A percentile compares a stretch with the other conserved stretches of the same genome.
Evolutionary conservation across 2,329 filamentous ascomycete genomes (phyloP).

Genomic region (Microdochium paspali): DNA sequence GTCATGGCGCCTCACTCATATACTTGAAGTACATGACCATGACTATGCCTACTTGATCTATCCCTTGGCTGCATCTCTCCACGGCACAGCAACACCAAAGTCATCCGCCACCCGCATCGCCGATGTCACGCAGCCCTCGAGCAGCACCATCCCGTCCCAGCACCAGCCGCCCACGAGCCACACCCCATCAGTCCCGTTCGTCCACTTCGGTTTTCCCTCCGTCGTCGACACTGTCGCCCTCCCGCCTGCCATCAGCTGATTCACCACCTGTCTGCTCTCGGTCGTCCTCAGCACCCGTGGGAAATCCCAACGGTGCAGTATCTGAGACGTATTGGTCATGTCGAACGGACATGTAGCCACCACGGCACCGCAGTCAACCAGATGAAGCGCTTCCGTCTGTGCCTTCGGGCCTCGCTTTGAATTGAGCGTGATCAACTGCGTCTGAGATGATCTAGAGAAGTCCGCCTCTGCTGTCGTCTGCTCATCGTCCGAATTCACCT

Average conservation of each 20-base stretch:
- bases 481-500: slow-evolving; percentile 4
- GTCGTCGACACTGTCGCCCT: not conserved
- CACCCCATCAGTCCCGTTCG: slow-evolving; percentile 42
- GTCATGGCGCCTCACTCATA: not conserved
- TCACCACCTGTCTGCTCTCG: slow-evolving; percentile 35
- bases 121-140: slow-evolving; percentile 52
- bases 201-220: slow-evolving; percentile 26
- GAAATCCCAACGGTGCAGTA: slow-evolving; percentile 37
- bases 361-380: slow-evolving; percentile 37
- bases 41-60: not conserved
- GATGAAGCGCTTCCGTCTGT: slow-evolving; percentile 42
- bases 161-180: slow-evolving; percentile 52
- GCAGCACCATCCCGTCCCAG: slow-evolving; percentile 54
- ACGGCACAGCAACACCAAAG: slow-evolving; percentile 36
- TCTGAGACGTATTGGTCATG: slow-evolving; percentile 23
- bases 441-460: not conserved
- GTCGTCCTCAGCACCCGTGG: slow-evolving; percentile 41
- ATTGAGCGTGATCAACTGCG: slow-evolving; percentile 26
- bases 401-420: slow-evolving; percentile 16
- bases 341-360: slow-evolving; percentile 42
- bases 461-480: slow-evolving; percentile 12
- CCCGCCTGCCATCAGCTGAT: slow-evolving; percentile 27
- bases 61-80: slow-evolving; percentile 7
- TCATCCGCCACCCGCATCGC: slow-evolving; percentile 45
- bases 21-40: too few relatives aligned